phyloP scores from a whole-genome alignment of 2,329 filamentous ascomycete genomes.

The Aspergillus transmontanensis region DNA sequence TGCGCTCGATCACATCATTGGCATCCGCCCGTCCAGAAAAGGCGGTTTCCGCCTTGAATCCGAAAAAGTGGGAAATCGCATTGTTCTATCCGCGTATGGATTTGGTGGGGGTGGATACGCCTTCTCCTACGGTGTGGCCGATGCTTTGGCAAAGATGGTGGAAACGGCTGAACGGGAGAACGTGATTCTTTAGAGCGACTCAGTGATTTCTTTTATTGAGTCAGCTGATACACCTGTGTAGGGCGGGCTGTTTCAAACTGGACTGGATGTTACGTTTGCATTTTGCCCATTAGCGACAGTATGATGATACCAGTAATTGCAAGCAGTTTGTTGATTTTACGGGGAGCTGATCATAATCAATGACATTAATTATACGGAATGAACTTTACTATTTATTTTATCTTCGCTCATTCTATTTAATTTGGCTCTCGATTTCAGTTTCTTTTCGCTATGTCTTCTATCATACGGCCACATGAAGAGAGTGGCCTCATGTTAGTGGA shows the following conservation, averaged over 20 bases:
- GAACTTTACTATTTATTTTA: no score
- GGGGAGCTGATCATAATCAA: neutral
- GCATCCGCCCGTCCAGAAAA: slow-evolving; percentile 38
- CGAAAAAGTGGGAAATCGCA: slow-evolving; percentile 26
- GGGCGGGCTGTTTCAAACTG: neutral
- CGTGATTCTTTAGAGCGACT: slow-evolving; percentile 25
- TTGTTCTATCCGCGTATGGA: slow-evolving; percentile 39
- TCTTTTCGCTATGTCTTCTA: neutral
- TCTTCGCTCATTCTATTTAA: no score
- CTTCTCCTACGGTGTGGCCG: slow-evolving; percentile 40
- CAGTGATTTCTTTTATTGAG: neutral
- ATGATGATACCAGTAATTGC: neutral
- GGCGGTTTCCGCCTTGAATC: slow-evolving; percentile 41
- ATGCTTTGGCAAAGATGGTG: slow-evolving; percentile 39
- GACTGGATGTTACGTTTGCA: neutral
- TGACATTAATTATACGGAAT: neutral
- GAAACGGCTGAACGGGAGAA: slow-evolving; percentile 34
- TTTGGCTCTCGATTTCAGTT: neutral
- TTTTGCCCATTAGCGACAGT: neutral
- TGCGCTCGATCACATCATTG: slow-evolving; percentile 36
- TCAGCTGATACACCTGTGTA: neutral
- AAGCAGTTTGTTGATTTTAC: neutral
- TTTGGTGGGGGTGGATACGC: slow-evolving; percentile 43
- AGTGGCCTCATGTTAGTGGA: neutral
- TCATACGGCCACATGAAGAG: neutral